Base-by-base conservation (phyloP, 164 flowering plant species). In the Platanus orientalis region DNA sequence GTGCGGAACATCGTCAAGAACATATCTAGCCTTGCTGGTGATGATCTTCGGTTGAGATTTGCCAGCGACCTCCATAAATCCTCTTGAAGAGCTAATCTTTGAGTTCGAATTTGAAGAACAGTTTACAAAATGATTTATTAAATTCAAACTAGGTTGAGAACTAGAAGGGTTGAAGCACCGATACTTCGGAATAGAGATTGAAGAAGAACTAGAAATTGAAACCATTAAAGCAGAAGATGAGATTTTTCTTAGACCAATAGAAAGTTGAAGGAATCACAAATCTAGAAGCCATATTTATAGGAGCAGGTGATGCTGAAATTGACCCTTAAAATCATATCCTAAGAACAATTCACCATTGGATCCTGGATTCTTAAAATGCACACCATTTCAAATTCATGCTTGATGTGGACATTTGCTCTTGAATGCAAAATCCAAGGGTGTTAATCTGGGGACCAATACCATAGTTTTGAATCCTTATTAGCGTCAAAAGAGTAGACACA, bases 1-100 rank as follows among this genome's bases (percentile, higher is more conserved):
- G 66, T 81, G 87, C 49, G 93, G 93, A 20, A 85, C 87, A 51
- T 83, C 88, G 60, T 85, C 88, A 32, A 82, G 85, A 7, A 81
- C 75, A 52, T 79, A 85, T 12, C 86, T 85, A 21, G 28, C 64
- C 0, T 75, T 79, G 0, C 83, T 84, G 10, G 52, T 42, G 1
- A 71, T 62, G 26, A 82, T 65, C 70, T 85, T 85, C 24, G 52
- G 69, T 19, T 59, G 61, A 0, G 66, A 54, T n/a, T 36, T 61
- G 7, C 9, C 39, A 0, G 65, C 17, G 7, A 52, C 27, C 12
- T 2, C 78, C 65, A 64, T 58, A n/a, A 14, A 5, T 52, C 54
- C 20, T 17, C 20, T 45, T 45, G 19, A 48, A 45, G 49, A 14
- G 2, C 6, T 45, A 32, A 26, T 58, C 9, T 57, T 36, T 7